Percentiles rank a stretch among this genome's conserved stretches.
These are phyloP conservation scores for Chlamydomonas reinhardtii DNA, from an alignment of 163 green algal genomes.

Conservation along the genomic window DNA sequence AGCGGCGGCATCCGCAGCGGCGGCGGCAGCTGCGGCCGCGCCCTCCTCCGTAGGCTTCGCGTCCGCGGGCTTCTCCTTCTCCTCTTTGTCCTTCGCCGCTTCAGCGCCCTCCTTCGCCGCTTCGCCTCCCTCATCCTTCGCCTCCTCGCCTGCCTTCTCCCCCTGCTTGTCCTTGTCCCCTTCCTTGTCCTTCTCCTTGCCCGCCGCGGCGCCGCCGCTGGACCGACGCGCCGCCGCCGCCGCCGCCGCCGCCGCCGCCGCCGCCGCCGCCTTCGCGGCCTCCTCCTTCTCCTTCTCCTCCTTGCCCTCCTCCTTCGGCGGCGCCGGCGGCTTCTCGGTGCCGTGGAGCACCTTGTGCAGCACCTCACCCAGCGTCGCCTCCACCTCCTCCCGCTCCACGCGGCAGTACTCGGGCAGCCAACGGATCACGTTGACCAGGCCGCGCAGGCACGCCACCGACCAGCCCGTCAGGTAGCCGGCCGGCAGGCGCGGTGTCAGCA, in stretches of 20 bases:
- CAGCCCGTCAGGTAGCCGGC: slow-evolving; percentile 38
- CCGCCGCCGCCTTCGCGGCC: background rate
- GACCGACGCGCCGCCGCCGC: background rate
- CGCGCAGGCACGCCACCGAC: slow-evolving; percentile 32
- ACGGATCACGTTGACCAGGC: slow-evolving; percentile 39
- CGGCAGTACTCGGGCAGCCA: slow-evolving; percentile 65
- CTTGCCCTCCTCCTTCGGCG: background rate
- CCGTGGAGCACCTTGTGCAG: slow-evolving; percentile 64
- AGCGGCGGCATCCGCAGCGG: background rate
- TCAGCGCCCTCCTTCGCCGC: too few relatives aligned
- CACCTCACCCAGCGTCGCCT: slow-evolving; percentile 56
- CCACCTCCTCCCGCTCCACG: slow-evolving; percentile 56
- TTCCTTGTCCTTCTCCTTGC: too few relatives aligned
- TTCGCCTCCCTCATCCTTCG: too few relatives aligned
- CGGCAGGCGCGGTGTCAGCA: slow-evolving; percentile 67
- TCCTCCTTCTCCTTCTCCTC: background rate
- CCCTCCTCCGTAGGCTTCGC: too few relatives aligned
- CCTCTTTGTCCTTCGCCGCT: too few relatives aligned
- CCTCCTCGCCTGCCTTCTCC: too few relatives aligned
- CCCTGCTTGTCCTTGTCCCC: too few relatives aligned
- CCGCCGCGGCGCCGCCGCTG: too few relatives aligned
- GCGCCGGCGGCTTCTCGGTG: background rate
- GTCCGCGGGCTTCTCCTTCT: too few relatives aligned
- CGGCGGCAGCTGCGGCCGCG: background rate
- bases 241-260: background rate